These are phyloP conservation scores for Beta lomatogona DNA, from an alignment of 179 eudicot genomes.

Conservation along the genomic window DNA sequence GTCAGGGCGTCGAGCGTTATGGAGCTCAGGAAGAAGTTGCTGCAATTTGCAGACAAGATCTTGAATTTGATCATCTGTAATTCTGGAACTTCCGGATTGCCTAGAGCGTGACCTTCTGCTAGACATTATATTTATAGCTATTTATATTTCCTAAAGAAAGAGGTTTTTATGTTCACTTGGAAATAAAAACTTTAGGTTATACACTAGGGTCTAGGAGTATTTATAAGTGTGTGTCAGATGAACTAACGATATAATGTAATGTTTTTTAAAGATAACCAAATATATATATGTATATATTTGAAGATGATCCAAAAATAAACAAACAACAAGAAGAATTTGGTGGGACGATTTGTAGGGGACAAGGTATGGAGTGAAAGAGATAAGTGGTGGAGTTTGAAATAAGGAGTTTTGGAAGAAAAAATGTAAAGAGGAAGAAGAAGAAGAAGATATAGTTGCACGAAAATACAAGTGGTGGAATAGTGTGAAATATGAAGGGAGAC, in stretches of 20 bases:
- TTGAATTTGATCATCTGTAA: slow-evolving; percentile 62
- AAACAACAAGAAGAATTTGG: slow-evolving; percentile 6
- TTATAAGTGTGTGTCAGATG: not conserved
- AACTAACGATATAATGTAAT: not conserved
- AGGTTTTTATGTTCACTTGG: not conserved
- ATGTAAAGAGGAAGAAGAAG: not conserved
- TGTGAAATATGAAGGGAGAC: slow-evolving; percentile 24
- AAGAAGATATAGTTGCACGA: slow-evolving; percentile 1
- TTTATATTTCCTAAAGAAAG: no score
- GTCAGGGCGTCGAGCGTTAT: slow-evolving; percentile 39
- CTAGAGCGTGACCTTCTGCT: slow-evolving; percentile 65
- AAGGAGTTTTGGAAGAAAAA: not conserved
- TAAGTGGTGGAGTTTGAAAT: slow-evolving; percentile 5
- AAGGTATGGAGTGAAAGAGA: slow-evolving; percentile 31
- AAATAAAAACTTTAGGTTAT: not conserved
- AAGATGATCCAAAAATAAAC: not conserved
- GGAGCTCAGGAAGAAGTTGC: slow-evolving; percentile 60
- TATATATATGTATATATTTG: not conserved
- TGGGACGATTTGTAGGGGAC: slow-evolving; percentile 25
- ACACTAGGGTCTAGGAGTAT: not conserved
- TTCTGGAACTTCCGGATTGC: slow-evolving; percentile 49
- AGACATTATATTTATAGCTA: slow-evolving; percentile 38
- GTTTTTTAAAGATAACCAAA: not conserved
- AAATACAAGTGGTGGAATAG: slow-evolving; percentile 18
- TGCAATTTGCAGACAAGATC: slow-evolving; percentile 62